Base-by-base conservation (phyloP, 2,329 filamentous ascomycete genomes). In the Botryotinia globosa region DNA sequence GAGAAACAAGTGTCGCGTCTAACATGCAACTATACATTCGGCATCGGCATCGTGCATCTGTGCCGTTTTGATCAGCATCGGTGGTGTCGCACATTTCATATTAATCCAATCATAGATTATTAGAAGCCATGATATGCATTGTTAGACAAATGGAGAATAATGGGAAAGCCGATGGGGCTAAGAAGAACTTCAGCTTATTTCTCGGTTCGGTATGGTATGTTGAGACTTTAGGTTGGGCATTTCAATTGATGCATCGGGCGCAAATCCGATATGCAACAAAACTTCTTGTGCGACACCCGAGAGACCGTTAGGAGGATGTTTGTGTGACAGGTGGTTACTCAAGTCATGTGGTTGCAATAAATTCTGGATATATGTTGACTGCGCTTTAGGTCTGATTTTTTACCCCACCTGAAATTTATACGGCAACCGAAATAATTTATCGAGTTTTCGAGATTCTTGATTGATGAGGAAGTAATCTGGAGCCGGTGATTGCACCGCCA, bases 361-460 rank as follows among this genome's bases (percentile, higher is more conserved):
- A 39, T 69, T 66, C 25, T 37, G n/a, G 67, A 62, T 37, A 58
- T 58, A 22, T 44, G 59, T 68, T 65, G 62, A 67, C 8, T 66
- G 69, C 58, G 39, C 64, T 10, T 70, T 42, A 25, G 54, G 67
- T 64, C 48, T 69, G 22, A 45, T 14, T 32, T n/a, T 20, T 42
- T 68, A 68, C 44, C 54, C 42, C 45, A 59, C 37, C 34, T 22
- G 22, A 72, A 29, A 39, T 54, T 45, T 37, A 25, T 74, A 74
- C 70, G 73, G 67, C 45, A 20, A 45, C 66, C 44, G 32, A 34
- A 45, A 56, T 48, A 51, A 65, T 71, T 66, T 73, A 45, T 59
- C 69, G 73, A 74, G 44, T 72, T 75, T 76, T 76, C 44, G 72
- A 75, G 69, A 74, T 63, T 69, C 62, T 51, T 72, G 54, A 64